Percentiles rank a stretch among this genome's conserved stretches.
These are phyloP conservation scores for Euphorbia neoarborescens DNA, from an alignment of 441 rosid species.

Conservation along the genomic window DNA sequence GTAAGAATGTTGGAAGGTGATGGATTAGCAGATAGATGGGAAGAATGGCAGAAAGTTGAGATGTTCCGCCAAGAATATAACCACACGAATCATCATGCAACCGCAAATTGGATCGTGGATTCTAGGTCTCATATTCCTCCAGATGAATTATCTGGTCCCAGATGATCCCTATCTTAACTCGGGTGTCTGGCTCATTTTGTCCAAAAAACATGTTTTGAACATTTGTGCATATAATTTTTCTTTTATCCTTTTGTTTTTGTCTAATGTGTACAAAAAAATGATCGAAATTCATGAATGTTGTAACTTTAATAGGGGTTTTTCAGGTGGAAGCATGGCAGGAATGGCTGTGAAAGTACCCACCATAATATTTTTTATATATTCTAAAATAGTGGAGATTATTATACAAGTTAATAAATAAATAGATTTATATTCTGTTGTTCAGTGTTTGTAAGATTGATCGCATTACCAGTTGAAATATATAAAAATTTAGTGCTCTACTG, in stretches of 20 bases:
- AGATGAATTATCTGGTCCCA: constrained; percentile 28
- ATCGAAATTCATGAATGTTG: constrained; percentile 14
- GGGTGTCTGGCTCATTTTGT: constrained; percentile 21
- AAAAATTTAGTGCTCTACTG: too few species aligned
- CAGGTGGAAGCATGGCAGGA: not conserved
- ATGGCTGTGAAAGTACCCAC: not conserved
- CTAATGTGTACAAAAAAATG: constrained; percentile 19
- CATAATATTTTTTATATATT: constrained; percentile 16
- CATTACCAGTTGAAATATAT: not conserved
- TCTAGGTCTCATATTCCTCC: constrained; percentile 25
- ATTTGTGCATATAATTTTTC: constrained; percentile 39
- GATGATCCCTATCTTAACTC: constrained; percentile 21
- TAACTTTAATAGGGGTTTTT: constrained; percentile 22
- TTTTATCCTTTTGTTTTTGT: not conserved
- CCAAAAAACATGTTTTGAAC: constrained; percentile 15
- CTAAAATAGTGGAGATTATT: constrained; percentile 12
- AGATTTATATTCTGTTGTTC: not conserved
- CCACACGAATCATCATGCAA: constrained; percentile 5
- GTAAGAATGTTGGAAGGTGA: constrained; percentile 92
- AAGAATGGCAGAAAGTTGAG: constrained; percentile 32
- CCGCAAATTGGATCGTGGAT: constrained; percentile 22
- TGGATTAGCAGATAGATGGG: constrained; percentile 79
- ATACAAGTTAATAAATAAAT: constrained; percentile 16
- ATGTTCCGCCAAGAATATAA: constrained; percentile 25
- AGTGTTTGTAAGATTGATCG: not conserved